phyloP scores from a whole-genome alignment of 495 filamentous ascomycete genomes.

The Lophiotrema nucula region DNA sequence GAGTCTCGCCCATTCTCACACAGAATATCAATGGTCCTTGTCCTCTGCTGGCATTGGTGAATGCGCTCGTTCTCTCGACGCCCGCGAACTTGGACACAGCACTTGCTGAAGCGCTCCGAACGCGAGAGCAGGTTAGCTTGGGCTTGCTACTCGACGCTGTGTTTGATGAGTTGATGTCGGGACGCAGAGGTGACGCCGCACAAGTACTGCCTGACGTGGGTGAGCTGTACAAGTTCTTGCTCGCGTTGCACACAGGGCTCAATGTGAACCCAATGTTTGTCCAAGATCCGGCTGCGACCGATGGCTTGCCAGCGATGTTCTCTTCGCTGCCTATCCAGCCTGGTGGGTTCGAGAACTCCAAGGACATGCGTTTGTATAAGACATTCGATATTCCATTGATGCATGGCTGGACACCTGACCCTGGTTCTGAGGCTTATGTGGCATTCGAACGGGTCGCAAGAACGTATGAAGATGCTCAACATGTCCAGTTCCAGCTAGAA shows the following conservation, averaged over 20 bases:
- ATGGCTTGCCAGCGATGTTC: slow-evolving; percentile 7
- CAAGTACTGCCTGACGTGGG: slow-evolving; percentile 75
- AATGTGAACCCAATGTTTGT: slow-evolving; percentile 93
- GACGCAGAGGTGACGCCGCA: slow-evolving; percentile 50
- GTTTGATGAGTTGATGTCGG: slow-evolving; percentile 86
- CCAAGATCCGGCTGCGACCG: slow-evolving; percentile 40
- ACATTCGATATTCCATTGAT: slow-evolving; percentile 84
- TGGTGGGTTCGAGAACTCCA: slow-evolving; percentile 77
- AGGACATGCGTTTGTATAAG: slow-evolving; percentile 80
- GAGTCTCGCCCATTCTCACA: slow-evolving; percentile 74
- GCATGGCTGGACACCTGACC: slow-evolving; percentile 86
- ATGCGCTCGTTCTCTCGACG: slow-evolving; percentile 81
- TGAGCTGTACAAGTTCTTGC: slow-evolving; percentile 81
- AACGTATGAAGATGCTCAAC: slow-evolving; percentile 87
- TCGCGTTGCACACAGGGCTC: slow-evolving; percentile 93
- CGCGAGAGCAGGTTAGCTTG: slow-evolving; percentile 83
- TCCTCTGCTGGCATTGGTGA: slow-evolving; percentile 88
- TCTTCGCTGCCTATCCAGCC: slow-evolving; percentile 41
- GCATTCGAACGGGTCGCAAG: slow-evolving; percentile 70
- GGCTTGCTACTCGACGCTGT: slow-evolving; percentile 81
- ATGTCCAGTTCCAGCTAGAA: slow-evolving; percentile 81
- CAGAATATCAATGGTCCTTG: slow-evolving; percentile 95
- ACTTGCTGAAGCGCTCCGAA: slow-evolving; percentile 70
- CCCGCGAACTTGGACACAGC: slow-evolving; percentile 61
- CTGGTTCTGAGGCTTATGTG: slow-evolving; percentile 58